phyloP scores from a whole-genome alignment of 2,329 filamentous ascomycete genomes.

The Conoideocrella luteorostrata region DNA sequence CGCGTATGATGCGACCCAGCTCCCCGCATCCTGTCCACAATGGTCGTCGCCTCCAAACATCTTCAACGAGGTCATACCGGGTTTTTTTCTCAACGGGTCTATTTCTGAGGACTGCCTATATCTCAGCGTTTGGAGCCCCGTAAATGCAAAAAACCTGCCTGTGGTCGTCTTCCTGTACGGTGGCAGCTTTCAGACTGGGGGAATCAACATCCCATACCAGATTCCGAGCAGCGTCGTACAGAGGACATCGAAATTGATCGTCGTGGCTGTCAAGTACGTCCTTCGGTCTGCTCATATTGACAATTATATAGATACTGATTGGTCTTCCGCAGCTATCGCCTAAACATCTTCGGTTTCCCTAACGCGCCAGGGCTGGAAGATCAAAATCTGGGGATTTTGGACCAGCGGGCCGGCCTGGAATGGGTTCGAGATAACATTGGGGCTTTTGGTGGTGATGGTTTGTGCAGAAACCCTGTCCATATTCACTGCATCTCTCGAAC shows the following conservation, averaged over 20 bases:
- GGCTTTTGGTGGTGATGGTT: conserved; percentile 12
- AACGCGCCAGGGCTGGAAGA: conserved; percentile 10
- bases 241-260: not conserved
- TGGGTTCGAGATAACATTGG: conserved; percentile 14
- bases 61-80: not conserved
- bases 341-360: conserved; percentile 11
- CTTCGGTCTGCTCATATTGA: not conserved
- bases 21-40: not conserved
- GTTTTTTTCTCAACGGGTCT: not conserved
- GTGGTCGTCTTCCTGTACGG: not conserved
- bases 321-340: not conserved
- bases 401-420: conserved; percentile 12
- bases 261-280: not conserved
- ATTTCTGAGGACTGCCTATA: not conserved
- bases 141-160: not conserved
- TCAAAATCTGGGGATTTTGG: conserved; percentile 13
- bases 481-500: not conserved
- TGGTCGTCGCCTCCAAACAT: not conserved
- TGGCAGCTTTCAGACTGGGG: not conserved
- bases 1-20: not conserved
- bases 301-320: not conserved
- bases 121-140: not conserved
- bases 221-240: not conserved
- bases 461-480: too few relatives aligned
- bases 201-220: not conserved